These are phyloP conservation scores for Celoporthe dispersa DNA, from an alignment of 2,329 filamentous ascomycete genomes.

Conservation along the genomic window DNA sequence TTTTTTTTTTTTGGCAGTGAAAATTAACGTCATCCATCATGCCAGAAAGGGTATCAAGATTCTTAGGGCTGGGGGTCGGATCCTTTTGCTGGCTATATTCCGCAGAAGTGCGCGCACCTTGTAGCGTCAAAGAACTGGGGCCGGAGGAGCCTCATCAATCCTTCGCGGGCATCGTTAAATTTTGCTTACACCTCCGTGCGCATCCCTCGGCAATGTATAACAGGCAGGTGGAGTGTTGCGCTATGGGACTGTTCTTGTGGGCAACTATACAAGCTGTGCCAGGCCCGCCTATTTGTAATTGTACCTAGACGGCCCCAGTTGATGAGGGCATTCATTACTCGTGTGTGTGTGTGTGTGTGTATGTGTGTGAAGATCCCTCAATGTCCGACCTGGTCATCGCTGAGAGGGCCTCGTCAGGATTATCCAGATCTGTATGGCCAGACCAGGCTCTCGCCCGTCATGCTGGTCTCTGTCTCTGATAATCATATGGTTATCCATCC, in stretches of 20 bases:
- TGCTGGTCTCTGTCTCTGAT: too few relatives aligned
- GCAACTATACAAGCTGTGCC: neutral
- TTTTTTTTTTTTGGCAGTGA: neutral
- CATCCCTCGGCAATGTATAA: neutral
- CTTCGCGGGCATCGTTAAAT: neutral
- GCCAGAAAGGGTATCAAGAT: neutral
- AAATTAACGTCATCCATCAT: neutral
- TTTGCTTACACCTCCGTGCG: neutral
- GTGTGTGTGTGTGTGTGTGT: too few relatives aligned
- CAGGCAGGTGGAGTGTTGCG: neutral
- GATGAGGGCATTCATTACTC: neutral
- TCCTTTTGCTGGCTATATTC: neutral
- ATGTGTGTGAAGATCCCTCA: neutral
- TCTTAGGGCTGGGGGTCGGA: neutral
- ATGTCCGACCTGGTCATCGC: neutral
- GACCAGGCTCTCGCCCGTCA: too few relatives aligned
- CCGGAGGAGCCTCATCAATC: constrained; percentile 3
- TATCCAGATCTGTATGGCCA: too few relatives aligned
- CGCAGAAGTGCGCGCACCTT: neutral
- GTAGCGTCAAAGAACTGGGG: neutral
- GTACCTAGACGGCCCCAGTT: neutral
- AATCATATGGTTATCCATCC: too few relatives aligned
- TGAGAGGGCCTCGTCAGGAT: too few relatives aligned
- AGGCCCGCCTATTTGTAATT: neutral
- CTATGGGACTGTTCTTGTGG: neutral